Conservation (phyloP, 202 grass and related monocot genomes). For the Saccharum hybrid region DNA sequence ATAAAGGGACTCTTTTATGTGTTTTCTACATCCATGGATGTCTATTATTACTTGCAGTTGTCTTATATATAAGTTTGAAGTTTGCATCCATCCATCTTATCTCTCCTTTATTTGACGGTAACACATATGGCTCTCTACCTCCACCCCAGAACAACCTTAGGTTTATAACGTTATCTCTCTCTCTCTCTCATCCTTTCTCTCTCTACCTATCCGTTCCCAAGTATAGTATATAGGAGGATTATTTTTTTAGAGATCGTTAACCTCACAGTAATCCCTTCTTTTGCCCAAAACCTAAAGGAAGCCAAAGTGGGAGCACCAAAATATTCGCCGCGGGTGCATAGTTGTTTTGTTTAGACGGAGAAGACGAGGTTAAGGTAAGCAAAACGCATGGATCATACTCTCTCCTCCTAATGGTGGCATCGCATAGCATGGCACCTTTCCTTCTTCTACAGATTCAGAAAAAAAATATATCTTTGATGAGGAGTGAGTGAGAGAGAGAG, state of each 20-base stretch:
- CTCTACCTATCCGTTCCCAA: constrained; percentile 2
- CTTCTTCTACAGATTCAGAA: not conserved
- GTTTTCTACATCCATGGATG: not conserved
- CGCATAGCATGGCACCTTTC: constrained; percentile 21
- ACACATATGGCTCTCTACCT: constrained; percentile 49
- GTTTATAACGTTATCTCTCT: constrained; percentile 53
- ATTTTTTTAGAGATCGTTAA: constrained; percentile 40
- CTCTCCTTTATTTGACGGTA: constrained; percentile 55
- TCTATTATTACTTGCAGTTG: constrained; percentile 14
- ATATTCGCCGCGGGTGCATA: constrained; percentile 43
- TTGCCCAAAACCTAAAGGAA: constrained; percentile 24
- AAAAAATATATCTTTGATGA: constrained; percentile 21
- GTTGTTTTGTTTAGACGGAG: constrained; percentile 22
- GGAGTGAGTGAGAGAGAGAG: not conserved
- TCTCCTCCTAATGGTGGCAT: constrained; percentile 9
- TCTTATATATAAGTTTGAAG: constrained; percentile 3
- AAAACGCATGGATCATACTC: constrained; percentile 28
- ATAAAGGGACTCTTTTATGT: not conserved
- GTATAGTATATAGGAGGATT: constrained; percentile 7
- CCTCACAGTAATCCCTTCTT: constrained; percentile 47
- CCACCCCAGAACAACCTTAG: constrained; percentile 42
- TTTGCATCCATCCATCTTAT: constrained; percentile 41
- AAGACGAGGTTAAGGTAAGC: constrained; percentile 38
- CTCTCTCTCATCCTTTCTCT: constrained; percentile 8
- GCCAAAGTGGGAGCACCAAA: constrained; percentile 46